Conservation (phyloP, 495 filamentous ascomycete species). For the Xylaria scruposa region DNA sequence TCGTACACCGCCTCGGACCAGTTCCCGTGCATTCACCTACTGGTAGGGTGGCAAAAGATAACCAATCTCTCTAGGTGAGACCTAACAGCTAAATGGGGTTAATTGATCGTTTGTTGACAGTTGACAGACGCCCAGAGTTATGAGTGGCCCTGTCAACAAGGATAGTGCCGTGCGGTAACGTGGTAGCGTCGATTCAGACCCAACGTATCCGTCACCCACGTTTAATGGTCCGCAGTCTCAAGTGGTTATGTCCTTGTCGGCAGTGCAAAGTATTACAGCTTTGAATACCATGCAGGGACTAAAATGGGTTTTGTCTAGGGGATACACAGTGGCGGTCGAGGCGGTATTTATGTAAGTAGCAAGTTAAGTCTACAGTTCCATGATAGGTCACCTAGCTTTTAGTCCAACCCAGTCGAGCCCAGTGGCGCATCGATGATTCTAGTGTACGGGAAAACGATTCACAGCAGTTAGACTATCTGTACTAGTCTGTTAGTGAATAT, state of each 20-base stretch:
- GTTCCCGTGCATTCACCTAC: not conserved
- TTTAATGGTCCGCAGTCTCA: slow-evolving; percentile 4
- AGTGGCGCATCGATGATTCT: not conserved
- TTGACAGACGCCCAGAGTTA: not conserved
- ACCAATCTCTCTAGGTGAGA: not conserved
- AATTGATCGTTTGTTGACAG: slow-evolving; percentile 1
- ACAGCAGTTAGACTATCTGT: not conserved
- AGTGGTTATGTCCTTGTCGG: not conserved
- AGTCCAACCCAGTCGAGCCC: not conserved
- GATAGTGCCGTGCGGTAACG: slow-evolving; percentile 19
- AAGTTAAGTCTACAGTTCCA: not conserved
- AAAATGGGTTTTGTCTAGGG: not conserved
- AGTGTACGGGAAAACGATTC: not conserved
- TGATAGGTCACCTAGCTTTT: not conserved
- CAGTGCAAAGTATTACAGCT: not conserved
- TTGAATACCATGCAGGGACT: not conserved
- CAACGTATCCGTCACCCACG: not conserved
- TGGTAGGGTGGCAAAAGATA: not conserved
- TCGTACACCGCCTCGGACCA: no score
- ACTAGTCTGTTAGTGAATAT: not conserved
- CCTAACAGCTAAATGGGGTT: no score
- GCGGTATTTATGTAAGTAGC: not conserved
- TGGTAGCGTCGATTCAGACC: not conserved
- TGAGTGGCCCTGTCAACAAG: not conserved
- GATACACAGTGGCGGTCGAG: not conserved